These are phyloP conservation scores for Ganoderma sinense DNA, from an alignment of 1,284 basidiomycete genomes.

Conservation along the genomic window DNA sequence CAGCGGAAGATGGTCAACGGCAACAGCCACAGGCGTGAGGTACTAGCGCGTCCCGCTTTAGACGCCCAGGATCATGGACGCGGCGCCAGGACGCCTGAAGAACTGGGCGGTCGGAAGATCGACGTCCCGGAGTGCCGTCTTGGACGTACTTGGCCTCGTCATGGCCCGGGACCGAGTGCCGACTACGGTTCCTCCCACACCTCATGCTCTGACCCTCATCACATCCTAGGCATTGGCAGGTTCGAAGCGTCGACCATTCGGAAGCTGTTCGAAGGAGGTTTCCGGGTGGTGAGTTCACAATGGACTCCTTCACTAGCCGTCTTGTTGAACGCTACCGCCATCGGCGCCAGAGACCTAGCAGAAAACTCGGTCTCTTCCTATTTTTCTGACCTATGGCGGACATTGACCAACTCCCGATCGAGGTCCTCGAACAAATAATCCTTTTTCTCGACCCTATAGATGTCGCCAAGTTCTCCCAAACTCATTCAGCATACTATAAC, in stretches of 20 bases:
- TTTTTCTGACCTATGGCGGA: constrained; percentile 20
- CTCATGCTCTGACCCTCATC: background rate
- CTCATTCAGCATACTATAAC: constrained; percentile 50
- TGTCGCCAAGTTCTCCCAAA: constrained; percentile 56
- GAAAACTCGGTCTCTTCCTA: background rate
- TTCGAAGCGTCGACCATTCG: background rate
- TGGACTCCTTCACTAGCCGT: background rate
- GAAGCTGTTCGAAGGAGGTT: background rate
- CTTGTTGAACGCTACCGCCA: background rate
- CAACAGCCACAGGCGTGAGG: background rate
- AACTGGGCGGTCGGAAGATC: background rate
- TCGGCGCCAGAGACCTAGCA: background rate
- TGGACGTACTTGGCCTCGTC: background rate
- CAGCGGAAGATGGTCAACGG: background rate
- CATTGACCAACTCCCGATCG: constrained; percentile 51
- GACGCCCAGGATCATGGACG: background rate
- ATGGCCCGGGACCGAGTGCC: background rate
- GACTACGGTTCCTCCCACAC: background rate
- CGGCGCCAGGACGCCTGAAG: no score
- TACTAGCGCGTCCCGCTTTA: background rate
- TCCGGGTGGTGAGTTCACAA: background rate
- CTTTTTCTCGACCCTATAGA: constrained; percentile 62
- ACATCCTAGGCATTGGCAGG: background rate
- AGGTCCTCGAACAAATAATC: constrained; percentile 63
- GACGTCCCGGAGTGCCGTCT: background rate